Base-by-base conservation (phyloP, 371 early-diverging fungal genomes). In the Umbelopsis sp. region DNA sequence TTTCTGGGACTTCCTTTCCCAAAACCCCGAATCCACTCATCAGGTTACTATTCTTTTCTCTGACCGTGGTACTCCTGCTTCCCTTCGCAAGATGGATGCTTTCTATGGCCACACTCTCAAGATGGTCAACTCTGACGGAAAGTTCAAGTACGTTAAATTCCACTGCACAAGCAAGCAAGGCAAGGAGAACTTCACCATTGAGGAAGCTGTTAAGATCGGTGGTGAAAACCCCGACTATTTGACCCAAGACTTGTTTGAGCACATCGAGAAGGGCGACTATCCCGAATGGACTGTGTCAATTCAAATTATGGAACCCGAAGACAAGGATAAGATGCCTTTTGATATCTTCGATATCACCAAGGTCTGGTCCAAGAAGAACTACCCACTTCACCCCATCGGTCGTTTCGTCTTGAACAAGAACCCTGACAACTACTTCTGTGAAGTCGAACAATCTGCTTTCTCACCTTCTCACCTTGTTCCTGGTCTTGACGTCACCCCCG, bases 381-480 rank as follows among this genome's bases (percentile, higher is more conserved):
- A 86, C 69, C 93, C 93, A 29, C 84, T 94, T 68, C 82, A 84
- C 12, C 84, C 84, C 68, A 87, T 94, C 29, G 94, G 93, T 65
- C 87, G 84, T 65, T 74, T 94, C 79, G 87, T 88, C 7, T 77
- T 94, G 71, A 86, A 93, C 84, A 86, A 89, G 66, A 92, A 91
- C 81, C 92, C 92, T 12, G 85, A 82, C 63, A 92, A 94, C 80
- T 93, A 87, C 86, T 91, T 91, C 85, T 90, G 92, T 64, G 93
- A 94, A 75, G 86, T 86, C 20, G 94, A 94, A 75, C 94, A 94
- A 78, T 83, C 83, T 18, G 93, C 93, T 4, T 93, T 93, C 81
- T 86, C 86, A 44, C 90, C 93, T 35, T 82, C 89, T 53, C 86
- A 89, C 69, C 74, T 91, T 73, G 89, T 92, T 22, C 92, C 93